Evolutionary conservation across 805 yeast species (phyloP), one percentile per base, ranked within the genome.

Genomic region (Saccharomycopsis sp.): DNA sequence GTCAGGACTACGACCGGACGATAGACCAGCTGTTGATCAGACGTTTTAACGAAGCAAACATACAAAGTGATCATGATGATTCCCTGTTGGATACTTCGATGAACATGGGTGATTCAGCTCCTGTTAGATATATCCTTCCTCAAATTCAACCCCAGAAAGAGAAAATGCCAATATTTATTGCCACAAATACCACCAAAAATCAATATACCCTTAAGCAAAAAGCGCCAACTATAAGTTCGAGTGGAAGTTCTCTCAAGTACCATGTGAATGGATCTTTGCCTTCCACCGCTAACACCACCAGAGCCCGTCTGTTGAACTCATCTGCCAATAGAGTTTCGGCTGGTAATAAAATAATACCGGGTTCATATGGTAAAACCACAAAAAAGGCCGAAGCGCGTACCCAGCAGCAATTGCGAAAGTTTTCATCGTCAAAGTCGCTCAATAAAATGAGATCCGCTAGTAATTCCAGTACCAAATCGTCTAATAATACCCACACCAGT

Each of bases 61-160:
- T 39, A 10, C 22, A 39, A 16, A 39, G 42, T 23, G 42, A 39
- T 26, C 21, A 23, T 19, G 42, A 39, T 22, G 36, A 33, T 19
- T 39, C 42, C 10, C 27, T 30, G 20, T 18, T 17, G 17, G 42
- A 39, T 34, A 27, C 21, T 19, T 23, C 30, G 19, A 39, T 39
- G 42, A 16, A 25, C 13, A 39, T 33, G n/a, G 38, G 27, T 25
- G 27, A n/a, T 10, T n/a, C 9, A 25, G n/a, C 27, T 25, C 27
- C 9, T 25, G 2, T 25, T 25, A 2, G 2, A 25, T n/a, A n/a
- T n/a, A n/a, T n/a, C n/a, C n/a, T n/a, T n/a, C n/a, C n/a, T n/a
- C n/a, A n/a, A n/a, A n/a, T n/a, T n/a, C n/a, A n/a, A n/a, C 9
- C 27, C 27, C 27, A 25, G 2, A n/a, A 9, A 25, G n/a, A 25